Percentiles rank a stretch among this genome's conserved stretches.
Conservation (phyloP, 176 grass and related monocot species). For the Olyra latifolia region DNA sequence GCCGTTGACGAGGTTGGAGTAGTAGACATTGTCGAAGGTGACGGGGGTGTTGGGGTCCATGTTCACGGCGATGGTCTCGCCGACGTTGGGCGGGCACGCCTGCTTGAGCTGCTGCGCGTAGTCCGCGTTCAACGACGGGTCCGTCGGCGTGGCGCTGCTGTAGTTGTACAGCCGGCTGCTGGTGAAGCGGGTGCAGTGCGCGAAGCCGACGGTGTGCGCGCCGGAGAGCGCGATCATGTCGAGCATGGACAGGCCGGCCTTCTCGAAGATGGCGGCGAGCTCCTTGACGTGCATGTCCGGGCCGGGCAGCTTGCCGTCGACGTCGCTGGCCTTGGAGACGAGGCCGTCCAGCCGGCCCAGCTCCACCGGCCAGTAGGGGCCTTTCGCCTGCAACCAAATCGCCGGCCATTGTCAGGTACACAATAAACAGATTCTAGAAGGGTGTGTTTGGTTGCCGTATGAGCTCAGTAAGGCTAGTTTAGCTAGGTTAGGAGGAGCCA, state of each 20-base stretch:
- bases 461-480: no score
- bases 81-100: slow-evolving; percentile 62
- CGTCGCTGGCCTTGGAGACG: slow-evolving; percentile 57
- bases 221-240: slow-evolving; percentile 84
- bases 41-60: slow-evolving; percentile 71
- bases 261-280: slow-evolving; percentile 48
- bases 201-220: slow-evolving; percentile 83
- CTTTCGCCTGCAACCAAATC: slow-evolving; percentile 40
- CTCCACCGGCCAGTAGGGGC: slow-evolving; percentile 64
- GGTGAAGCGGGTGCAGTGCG: slow-evolving; percentile 77
- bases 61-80: slow-evolving; percentile 71
- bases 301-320: slow-evolving; percentile 54
- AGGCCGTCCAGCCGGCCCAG: slow-evolving; percentile 66
- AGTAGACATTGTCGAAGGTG: slow-evolving; percentile 78
- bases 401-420: neutral
- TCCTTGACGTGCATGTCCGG: slow-evolving; percentile 60
- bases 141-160: slow-evolving; percentile 18
- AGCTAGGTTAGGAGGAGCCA: no score
- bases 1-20: slow-evolving; percentile 50
- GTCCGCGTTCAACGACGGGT: slow-evolving; percentile 40
- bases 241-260: slow-evolving; percentile 16
- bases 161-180: slow-evolving; percentile 48
- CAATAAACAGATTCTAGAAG: no score
- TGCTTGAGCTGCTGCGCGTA: slow-evolving; percentile 59
- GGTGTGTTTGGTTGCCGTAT: no score